Base-by-base conservation (phyloP, 2,329 filamentous ascomycete genomes). In the Aureobasidium sp. region DNA sequence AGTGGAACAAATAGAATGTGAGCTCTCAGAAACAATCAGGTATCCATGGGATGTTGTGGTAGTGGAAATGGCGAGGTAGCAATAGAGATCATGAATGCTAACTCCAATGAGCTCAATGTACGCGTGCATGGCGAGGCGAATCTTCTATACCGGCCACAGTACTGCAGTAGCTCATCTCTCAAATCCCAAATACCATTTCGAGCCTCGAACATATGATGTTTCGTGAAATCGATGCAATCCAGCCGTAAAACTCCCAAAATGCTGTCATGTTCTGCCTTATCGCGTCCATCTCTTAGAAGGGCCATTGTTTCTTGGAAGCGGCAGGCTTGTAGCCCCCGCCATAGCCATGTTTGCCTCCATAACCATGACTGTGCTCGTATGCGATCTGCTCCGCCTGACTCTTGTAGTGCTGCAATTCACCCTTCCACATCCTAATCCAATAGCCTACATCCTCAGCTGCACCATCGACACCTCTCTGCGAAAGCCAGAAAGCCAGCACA, bases 401-500 rank as follows among this genome's bases (percentile, higher is more conserved):
- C 64, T 71, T 70, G 68, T 68, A 78, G 60, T 69, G 68, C 60
- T 71, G 67, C 62, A 75, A 76, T 67, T 77, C 71, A 6, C 68
- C 69, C 39, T 61, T 66, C 76, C 76, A 79, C 59, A 67, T 69
- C 29, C 70, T 68, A 8, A 62, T 66, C 74, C 75, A 72, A 63
- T 66, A 68, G 65, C 71, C 66, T 24, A 82, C 70, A 73, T 94
- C 89, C 64, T 80, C 78, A 15, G 82, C 75, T 65, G 86, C 86
- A 62, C 84, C 84, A 66, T 85, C 83, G 17, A 87, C 71, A 0
- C 91, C 86, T 2, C 90, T 78, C 22, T 69, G 74, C 69, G 86
- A 85, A 73, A 83, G 62, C 79, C 79, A 83, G 19, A 85, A 76
- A 0, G 79, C 78, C 0, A 85, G 45, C 0, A 79, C 78, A 5